These are phyloP conservation scores for Aspergillus diversus DNA, from an alignment of 495 filamentous ascomycete genomes.

Conservation along the genomic window DNA sequence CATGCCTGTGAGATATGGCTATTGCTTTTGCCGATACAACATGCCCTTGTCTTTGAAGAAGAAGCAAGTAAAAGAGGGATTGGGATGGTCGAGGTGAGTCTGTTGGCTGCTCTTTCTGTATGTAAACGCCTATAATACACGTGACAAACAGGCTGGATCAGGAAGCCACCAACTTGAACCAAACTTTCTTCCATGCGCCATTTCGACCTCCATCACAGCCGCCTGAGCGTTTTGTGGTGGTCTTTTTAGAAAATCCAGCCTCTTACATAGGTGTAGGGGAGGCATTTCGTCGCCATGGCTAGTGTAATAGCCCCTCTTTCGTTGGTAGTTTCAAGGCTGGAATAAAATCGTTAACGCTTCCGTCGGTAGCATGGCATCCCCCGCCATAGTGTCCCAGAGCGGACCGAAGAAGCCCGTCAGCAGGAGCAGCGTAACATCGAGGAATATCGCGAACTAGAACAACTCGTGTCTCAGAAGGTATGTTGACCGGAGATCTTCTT, in stretches of 20 bases:
- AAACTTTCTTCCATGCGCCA: not conserved
- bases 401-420: slow-evolving; percentile 63
- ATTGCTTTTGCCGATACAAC: not conserved
- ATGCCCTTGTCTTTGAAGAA: not conserved
- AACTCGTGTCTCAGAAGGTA: slow-evolving; percentile 64
- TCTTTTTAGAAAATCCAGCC: not conserved
- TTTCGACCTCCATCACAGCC: not conserved
- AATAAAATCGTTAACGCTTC: slow-evolving; percentile 19
- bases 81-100: not conserved
- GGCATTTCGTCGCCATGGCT: slow-evolving; percentile 42
- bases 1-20: slow-evolving; percentile 5
- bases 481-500: not conserved
- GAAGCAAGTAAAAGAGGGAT: not conserved
- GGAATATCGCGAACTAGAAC: slow-evolving; percentile 74
- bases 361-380: slow-evolving; percentile 73
- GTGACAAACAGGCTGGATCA: slow-evolving; percentile 14
- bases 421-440: slow-evolving; percentile 77
- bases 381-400: slow-evolving; percentile 61
- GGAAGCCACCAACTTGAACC: slow-evolving; percentile 12
- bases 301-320: slow-evolving; percentile 42
- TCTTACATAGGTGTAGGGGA: not conserved
- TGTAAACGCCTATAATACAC: not conserved
- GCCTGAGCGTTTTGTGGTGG: not conserved
- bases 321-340: not conserved
- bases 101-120: no score